Evolutionary conservation across 495 filamentous ascomycete genomes (phyloP), one percentile per base, ranked within the genome.

Genomic region (Neurospora terricola): DNA sequence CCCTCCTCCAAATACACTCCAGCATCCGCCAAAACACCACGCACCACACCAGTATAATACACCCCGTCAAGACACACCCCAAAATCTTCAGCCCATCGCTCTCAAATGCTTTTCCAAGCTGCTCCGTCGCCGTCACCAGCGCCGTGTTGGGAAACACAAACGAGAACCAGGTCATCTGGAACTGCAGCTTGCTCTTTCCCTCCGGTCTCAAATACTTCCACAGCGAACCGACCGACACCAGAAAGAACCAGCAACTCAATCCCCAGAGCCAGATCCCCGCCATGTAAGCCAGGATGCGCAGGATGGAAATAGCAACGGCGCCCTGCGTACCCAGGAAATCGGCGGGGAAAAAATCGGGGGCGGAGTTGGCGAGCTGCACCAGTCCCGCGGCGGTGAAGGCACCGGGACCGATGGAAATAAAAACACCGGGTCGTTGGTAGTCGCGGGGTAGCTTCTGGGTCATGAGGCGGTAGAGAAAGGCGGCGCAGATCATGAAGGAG

Each of bases 141-240:
- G 91, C 91, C 8, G 92, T 95, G 75, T 97, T 95, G 4, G 93
- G 93, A 77, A 97, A 97, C 0, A 97, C 86, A 78, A 94, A 97
- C 0, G 90, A 92, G 80, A 89, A 96, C 92, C 93, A 97, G 4
- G 89, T 93, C 93, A 97, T 95, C 34, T 91, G 90, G 77, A 94
- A 97, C 14, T 86, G 85, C 83, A 94, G 89, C 45, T 88, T 88
- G 62, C 62, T 69, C 18, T 80, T 81, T 43, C 81, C 78, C 54
- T 79, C 78, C 38, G 80, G 86, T 6, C 82, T 82, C n/a, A 92
- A 84, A 42, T 91, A 90, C n/a, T 90, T 91, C 86, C 84, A 91
- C 73, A 95, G 88, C 14, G 92, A 92, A 12, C 91, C 91, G 70
- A 91, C 88, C 7, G 88, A 89, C 12, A 95, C 90, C 72, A 94